Evolutionary conservation across 306 rosid species (phyloP), one percentile per base, ranked within the genome.

Genomic region (Mucuna pruriens): DNA sequence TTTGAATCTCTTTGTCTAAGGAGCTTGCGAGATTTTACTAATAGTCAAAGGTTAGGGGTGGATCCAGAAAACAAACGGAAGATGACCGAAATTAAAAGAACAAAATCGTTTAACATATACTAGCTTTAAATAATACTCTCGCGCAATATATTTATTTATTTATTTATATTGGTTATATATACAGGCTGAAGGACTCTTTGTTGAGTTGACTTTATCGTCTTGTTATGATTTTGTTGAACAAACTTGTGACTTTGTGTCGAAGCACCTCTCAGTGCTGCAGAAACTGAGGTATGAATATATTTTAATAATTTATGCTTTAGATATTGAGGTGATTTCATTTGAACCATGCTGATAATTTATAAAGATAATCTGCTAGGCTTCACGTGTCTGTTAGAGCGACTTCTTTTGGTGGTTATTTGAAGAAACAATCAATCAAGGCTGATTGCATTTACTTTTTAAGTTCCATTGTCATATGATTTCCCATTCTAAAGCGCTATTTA

Each of bases 101-200:
- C 7, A 26, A 25, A 61, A 61, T 61, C 68, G 20, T 20, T 58
- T 33, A 8, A 63, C 16, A 16, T 38, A 8, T 8, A 8, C 17
- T 20, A 9, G 9, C 51, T 38, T 61, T 61, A 15, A 16, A 61
- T 61, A 29, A 29, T 3, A 29, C 31, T 1, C 31, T 15, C 20
- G 6, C 36, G 2, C 29, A 57, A 23, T 23, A 33, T n/a, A 63
- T 63, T 7, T n/a, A 16, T 16, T 12, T 33, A 8, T 62, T 6
- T 16, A 13, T n/a, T n/a, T n/a, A n/a, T n/a, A n/a, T n/a, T 86
- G 89, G n/a, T 82, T 61, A 78, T 88, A 34, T 61, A 78, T 88
- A 34, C 89, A 95, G 99, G 94, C 97, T 58, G 99, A 92, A 60
- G 99, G 99, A 73, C 94, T 95, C 78, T 70, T 89, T 29, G 86